Evolutionary conservation across 2,329 filamentous ascomycete species (phyloP), one percentile per base, ranked within the genome.

Genomic region (Mycosphaerella arachidis): DNA sequence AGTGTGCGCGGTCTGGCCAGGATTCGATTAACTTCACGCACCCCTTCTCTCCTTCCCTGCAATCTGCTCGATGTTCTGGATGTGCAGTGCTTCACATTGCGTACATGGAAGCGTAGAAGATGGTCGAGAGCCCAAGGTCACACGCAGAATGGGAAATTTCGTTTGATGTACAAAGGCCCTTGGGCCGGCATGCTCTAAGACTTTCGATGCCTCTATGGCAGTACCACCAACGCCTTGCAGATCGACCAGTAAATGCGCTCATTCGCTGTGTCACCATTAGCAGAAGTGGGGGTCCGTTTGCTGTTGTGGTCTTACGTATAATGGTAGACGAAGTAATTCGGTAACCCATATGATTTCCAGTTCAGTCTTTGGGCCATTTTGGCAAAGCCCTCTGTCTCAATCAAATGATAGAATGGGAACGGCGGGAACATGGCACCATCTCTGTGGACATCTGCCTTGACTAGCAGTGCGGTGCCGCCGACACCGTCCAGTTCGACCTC

Each of bases 381-480:
- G 18, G 94, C 92, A 71, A 99, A 99, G 0, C 94, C 94, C 72
- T 99, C 94, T 0, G 94, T 97, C 80, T 99, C 94, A 62, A 99
- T 95, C 62, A 99, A 81, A 75, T 99, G 89, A 73, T 97, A 97
- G 73, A 99, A 99, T 3, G 93, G 78, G 73, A 99, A 99, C 0
- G 94, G 85, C 18, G 94, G 94, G 78, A 99, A 99, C 93, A 97
- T 99, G 73, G 94, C 93, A 20, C 94, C 94, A 71, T 99, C 94
- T 29, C 94, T 86, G 74, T 99, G 94, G 27, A 99, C 94, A 61
- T 97, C 92, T 1, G 92, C 94, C 79, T 96, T 97, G 61, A 99
- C 94, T 70, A 99, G 79, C 64, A 99, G 79, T 1, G 92, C 90
- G 0, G 93, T 95, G 37, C 94, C 94, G 57, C 94, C 94, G 3